Base-by-base conservation (phyloP, 345 rosid species). In the Salix udensis region DNA sequence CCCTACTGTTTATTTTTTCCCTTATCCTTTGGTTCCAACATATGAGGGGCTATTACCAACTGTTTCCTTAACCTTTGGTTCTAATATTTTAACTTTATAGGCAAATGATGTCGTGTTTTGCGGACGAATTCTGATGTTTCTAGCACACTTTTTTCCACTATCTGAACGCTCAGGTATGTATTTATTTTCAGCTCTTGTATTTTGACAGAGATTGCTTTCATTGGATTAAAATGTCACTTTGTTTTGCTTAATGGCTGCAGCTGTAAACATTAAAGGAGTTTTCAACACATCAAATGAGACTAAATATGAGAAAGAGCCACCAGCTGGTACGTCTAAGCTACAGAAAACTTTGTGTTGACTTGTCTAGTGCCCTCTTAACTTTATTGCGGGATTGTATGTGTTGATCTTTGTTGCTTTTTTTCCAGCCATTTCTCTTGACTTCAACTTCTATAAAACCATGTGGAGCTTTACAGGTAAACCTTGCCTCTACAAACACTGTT, bases 51-150 rank as follows among this genome's bases (percentile, higher is more conserved):
- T 1, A 23, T 26, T 58, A 58, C 28, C 15, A 9, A 23, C 28
- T 58, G 64, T 23, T 11, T 58, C 28, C 46, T 66, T 30, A 71
- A 7, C 65, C 31, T 34, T 36, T 36, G 39, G 30, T 31, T 23
- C 76, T 76, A 65, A 68, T 76, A 65, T 64, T 36, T 70, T 80
- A 77, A 74, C 66, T 74, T 65, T 83, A 28, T 81, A 96, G 99
- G 98, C 99, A 31, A 96, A 89, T 80, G 98, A 96, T 85, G 99
- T 93, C 62, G 97, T 96, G 67, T 94, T 94, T 74, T 96, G 98
- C 73, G 99, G 99, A 80, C 88, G 97, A 60, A 96, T 96, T 78
- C 98, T 96, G 76, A 92, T 92, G 97, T 93, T 96, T 76, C 84
- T 96, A 76, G 98, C 99, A 65, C 97, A 96, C 80, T 94, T 96